phyloP scores from a whole-genome alignment of 306 rosid species.

The Casuarina cunninghamiana region DNA sequence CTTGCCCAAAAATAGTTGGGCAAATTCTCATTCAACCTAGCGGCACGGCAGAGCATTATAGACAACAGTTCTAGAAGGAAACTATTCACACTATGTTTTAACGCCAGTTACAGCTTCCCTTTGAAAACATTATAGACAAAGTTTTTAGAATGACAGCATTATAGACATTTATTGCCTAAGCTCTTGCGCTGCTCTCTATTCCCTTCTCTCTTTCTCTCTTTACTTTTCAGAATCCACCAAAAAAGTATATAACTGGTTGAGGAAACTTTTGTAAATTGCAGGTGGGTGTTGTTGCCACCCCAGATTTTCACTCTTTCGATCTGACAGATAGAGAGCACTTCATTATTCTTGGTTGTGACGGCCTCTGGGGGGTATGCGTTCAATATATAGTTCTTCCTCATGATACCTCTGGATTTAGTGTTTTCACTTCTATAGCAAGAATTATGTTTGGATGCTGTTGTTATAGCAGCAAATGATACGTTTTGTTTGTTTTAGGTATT shows the following conservation, averaged over 20 bases:
- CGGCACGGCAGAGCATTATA: too few species aligned
- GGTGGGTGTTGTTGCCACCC: constrained; percentile 83
- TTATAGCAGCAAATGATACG: constrained; percentile 15
- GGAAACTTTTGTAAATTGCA: constrained; percentile 42
- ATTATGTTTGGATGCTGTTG: constrained; percentile 22
- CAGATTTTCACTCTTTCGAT: constrained; percentile 80
- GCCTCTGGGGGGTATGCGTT: constrained; percentile 86
- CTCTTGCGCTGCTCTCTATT: neutral
- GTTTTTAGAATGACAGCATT: too few species aligned
- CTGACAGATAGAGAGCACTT: constrained; percentile 74
- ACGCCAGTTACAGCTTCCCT: too few species aligned
- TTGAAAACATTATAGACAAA: too few species aligned
- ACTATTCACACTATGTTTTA: too few species aligned
- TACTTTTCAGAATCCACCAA: neutral
- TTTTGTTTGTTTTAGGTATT: constrained; percentile 60
- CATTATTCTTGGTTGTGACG: constrained; percentile 93
- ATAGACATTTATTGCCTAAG: neutral
- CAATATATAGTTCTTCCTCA: neutral
- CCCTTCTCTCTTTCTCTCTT: neutral
- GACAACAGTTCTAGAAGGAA: too few species aligned
- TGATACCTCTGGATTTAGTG: neutral
- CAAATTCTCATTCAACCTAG: too few species aligned
- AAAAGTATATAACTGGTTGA: neutral
- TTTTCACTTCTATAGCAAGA: constrained; percentile 1
- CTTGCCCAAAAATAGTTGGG: too few species aligned